These are phyloP conservation scores for Didymosphaeria variabile DNA, from an alignment of 2,329 filamentous ascomycete genomes.

Conservation along the genomic window DNA sequence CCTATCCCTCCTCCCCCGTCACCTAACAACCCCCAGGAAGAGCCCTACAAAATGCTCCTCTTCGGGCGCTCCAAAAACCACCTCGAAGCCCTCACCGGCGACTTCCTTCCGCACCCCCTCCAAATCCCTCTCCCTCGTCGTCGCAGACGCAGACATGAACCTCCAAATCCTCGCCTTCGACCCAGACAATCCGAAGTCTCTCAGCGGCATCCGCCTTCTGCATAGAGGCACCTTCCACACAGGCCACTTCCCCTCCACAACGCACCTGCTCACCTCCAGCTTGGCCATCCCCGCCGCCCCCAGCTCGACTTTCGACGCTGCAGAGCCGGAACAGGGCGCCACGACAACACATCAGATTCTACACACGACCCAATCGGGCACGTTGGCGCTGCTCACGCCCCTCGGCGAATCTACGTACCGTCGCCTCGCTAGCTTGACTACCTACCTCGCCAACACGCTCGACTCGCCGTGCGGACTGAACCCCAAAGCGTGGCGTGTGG, in stretches of 20 bases:
- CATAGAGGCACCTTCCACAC: conserved; percentile 89
- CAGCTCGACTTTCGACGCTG: conserved; percentile 31
- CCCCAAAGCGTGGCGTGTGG: conserved; percentile 73
- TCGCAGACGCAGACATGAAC: conserved; percentile 84
- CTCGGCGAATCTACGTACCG: conserved; percentile 84
- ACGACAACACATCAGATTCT: conserved; percentile 43
- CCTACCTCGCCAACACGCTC: conserved; percentile 79
- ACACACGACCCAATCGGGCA: conserved; percentile 67
- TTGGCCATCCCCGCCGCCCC: conserved; percentile 55
- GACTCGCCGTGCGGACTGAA: conserved; percentile 84
- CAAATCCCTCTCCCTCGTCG: conserved; percentile 81
- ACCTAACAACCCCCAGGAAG: conserved; percentile 65
- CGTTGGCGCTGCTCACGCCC: conserved; percentile 78
- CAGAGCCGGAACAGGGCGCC: conserved; percentile 5
- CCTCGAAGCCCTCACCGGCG: conserved; percentile 80
- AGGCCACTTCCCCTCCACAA: conserved; percentile 78
- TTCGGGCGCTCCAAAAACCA: conserved; percentile 86
- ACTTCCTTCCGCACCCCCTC: conserved; percentile 81
- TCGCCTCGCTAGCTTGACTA: conserved; percentile 80
- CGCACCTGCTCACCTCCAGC: conserved; percentile 78
- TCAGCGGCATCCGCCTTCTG: conserved; percentile 86
- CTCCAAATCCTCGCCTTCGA: conserved; percentile 93
- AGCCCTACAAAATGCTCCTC: conserved; percentile 93
- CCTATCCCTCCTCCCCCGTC: too few relatives aligned
- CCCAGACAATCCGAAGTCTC: conserved; percentile 92